Percentiles rank a stretch among this genome's conserved stretches.
These are phyloP conservation scores for Verbascum thapsus DNA, from an alignment of 257 asterid genomes.

Conservation along the genomic window DNA sequence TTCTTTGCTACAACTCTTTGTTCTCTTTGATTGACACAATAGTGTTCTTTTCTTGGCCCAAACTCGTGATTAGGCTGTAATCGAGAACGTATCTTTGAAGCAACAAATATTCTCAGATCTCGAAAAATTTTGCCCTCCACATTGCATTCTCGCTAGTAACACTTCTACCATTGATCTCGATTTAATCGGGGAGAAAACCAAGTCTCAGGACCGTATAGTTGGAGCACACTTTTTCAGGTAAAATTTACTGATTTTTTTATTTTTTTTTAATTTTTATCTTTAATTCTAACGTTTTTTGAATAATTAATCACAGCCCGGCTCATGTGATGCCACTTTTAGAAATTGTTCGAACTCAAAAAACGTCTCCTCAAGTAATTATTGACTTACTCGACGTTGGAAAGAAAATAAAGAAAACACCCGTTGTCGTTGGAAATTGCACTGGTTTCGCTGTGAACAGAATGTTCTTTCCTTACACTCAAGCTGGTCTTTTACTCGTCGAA, in stretches of 20 bases:
- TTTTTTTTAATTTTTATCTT: not conserved
- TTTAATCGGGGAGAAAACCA: conserved; percentile 80
- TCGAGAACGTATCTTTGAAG: conserved; percentile 83
- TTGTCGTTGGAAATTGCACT: conserved; percentile 95
- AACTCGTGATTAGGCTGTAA: conserved; percentile 63
- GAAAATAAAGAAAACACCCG: conserved; percentile 91
- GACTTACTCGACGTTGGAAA: conserved; percentile 88
- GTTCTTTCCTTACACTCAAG: conserved; percentile 96
- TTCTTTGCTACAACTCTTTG: too few relatives aligned
- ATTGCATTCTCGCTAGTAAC: conserved; percentile 90
- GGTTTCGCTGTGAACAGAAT: conserved; percentile 95
- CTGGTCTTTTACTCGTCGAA: conserved; percentile 81
- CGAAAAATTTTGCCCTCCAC: conserved; percentile 82
- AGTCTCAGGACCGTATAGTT: conserved; percentile 75
- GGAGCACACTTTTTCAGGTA: conserved; percentile 99
- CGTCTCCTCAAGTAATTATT: conserved; percentile 84
- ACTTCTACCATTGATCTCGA: conserved; percentile 90
- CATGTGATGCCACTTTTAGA: conserved; percentile 98
- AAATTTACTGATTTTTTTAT: not conserved
- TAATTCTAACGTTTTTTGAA: not conserved
- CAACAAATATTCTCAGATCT: conserved; percentile 88
- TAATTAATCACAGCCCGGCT: conserved; percentile 72
- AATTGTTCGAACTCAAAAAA: conserved; percentile 82
- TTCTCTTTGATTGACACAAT: too few relatives aligned
- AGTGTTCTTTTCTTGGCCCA: not conserved